Evolutionary conservation across 139 green algal genomes (phyloP).

Genomic region (Desmodesmus armatus): DNA sequence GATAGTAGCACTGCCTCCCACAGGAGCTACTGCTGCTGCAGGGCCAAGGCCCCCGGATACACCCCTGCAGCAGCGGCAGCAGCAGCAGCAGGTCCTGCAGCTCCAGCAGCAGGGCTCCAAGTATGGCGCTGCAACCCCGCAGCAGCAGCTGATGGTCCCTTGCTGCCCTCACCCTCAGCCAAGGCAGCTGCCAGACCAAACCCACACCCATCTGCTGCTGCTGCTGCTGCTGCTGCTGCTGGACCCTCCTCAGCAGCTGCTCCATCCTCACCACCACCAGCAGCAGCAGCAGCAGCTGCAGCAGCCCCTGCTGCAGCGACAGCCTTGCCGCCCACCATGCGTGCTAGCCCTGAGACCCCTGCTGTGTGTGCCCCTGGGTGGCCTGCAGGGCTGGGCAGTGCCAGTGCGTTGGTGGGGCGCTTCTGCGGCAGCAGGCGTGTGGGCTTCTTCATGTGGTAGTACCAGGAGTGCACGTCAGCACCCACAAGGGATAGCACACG

Average conservation of each 20-base stretch:
- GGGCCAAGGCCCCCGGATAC: neutral
- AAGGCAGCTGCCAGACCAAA: neutral
- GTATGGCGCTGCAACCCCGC: no score
- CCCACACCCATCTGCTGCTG: neutral
- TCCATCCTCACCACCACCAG: no score
- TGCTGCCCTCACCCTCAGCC: conserved; percentile 1
- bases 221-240: conserved; percentile 11
- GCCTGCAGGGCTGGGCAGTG: conserved; percentile 28
- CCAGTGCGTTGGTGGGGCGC: conserved; percentile 63
- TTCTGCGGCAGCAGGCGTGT: conserved; percentile 86
- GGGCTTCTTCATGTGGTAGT: conserved; percentile 77
- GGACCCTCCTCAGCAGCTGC: neutral
- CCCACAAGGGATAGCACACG: conserved; percentile 91
- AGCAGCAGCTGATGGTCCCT: no score
- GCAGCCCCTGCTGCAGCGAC: neutral
- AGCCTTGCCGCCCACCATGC: no score
- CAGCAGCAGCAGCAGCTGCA: neutral
- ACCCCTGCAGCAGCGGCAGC: neutral
- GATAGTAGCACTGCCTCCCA: conserved; percentile 71
- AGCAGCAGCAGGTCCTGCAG: neutral
- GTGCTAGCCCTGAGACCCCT: neutral
- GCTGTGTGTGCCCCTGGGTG: neutral
- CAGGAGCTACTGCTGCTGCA: conserved; percentile 18
- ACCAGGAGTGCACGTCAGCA: conserved; percentile 91
- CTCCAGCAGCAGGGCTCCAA: no score